Conservation (phyloP, 2,329 filamentous ascomycete species). For the Paecilomyces variotii region DNA sequence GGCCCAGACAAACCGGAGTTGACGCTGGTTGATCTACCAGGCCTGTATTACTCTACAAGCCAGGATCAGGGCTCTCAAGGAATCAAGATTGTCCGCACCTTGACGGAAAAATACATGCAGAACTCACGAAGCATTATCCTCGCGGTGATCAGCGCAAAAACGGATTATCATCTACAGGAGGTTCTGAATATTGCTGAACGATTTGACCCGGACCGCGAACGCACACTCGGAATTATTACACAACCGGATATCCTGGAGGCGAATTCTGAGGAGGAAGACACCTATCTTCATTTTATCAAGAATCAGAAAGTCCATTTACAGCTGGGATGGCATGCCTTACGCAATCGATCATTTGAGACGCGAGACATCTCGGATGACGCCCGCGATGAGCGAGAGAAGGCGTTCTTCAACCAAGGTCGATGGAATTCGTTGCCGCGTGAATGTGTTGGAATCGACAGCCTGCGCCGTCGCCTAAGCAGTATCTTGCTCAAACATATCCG, state of each 20-base stretch:
- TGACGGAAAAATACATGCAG: slow-evolving; percentile 45
- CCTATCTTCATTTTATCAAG: not conserved
- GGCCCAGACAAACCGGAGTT: no score
- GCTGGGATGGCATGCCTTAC: not conserved
- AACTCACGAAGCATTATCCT: slow-evolving; percentile 52
- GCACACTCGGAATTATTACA: not conserved
- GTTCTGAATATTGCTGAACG: slow-evolving; percentile 43
- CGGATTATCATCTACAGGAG: slow-evolving; percentile 49
- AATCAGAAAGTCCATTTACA: not conserved
- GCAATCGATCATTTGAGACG: not conserved
- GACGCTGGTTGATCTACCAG: no score
- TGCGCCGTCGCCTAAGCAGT: slow-evolving; percentile 31
- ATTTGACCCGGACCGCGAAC: not conserved
- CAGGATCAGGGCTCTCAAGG: no score
- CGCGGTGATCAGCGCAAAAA: slow-evolving; percentile 44
- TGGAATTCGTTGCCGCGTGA: slow-evolving; percentile 5
- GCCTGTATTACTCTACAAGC: no score
- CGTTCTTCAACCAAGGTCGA: not conserved
- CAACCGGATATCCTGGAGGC: not conserved
- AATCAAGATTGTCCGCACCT: no score
- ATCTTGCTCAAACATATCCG: slow-evolving; percentile 23
- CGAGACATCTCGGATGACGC: not conserved
- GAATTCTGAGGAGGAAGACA: not conserved
- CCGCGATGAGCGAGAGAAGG: not conserved
- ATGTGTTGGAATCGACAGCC: slow-evolving; percentile 23